A percentile compares a stretch with the other conserved stretches of the same genome.
phyloP scores from a whole-genome alignment of 495 filamentous ascomycete genomes.

The Neurospora sp. region DNA sequence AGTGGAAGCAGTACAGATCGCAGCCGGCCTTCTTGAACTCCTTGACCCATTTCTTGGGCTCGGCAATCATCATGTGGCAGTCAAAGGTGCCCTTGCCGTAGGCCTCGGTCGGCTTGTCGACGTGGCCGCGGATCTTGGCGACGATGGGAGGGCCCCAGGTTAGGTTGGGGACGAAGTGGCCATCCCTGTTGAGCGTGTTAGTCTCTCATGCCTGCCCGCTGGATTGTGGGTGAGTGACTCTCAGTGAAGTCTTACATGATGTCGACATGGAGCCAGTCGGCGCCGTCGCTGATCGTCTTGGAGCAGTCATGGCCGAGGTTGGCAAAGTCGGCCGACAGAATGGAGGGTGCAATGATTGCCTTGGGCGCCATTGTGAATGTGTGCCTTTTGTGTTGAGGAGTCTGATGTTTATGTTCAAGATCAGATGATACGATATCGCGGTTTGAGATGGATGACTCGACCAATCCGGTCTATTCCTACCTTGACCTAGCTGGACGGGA shows the following conservation, averaged over 20 bases:
- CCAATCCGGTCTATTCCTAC: neutral
- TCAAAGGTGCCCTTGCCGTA: constrained; percentile 85
- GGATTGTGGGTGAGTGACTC: too few species aligned
- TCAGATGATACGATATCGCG: neutral
- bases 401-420: neutral
- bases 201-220: too few species aligned
- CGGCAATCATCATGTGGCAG: constrained; percentile 99
- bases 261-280: constrained; percentile 85
- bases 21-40: constrained; percentile 90
- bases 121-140: constrained; percentile 78
- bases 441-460: neutral
- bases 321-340: constrained; percentile 92
- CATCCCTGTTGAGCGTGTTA: constrained; percentile 42
- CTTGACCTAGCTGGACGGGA: neutral
- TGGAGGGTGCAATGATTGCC: constrained; percentile 93
- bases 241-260: constrained; percentile 52
- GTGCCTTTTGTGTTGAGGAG: neutral
- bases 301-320: constrained; percentile 75
- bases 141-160: constrained; percentile 92
- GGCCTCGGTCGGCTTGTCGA: constrained; percentile 42
- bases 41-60: constrained; percentile 97
- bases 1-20: constrained; percentile 98
- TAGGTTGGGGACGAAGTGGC: constrained; percentile 97
- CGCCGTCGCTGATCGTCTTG: constrained; percentile 67
- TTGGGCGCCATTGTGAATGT: constrained; percentile 59